These are phyloP conservation scores for Saururus chinensis DNA, from an alignment of 164 flowering plant genomes.

Conservation along the genomic window DNA sequence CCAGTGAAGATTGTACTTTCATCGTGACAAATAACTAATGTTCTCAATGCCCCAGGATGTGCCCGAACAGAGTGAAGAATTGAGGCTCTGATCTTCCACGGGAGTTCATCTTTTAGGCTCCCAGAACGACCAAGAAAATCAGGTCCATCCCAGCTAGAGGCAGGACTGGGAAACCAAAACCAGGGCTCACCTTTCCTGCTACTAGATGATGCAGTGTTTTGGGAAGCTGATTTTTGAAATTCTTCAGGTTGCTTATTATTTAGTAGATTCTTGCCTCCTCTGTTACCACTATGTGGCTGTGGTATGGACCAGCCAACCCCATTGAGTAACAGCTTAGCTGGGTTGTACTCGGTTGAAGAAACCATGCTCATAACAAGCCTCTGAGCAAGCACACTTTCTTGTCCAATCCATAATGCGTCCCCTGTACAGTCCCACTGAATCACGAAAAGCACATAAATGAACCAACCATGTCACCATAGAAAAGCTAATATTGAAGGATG, in stretches of 20 bases:
- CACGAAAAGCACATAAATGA: slow-evolving; percentile 24
- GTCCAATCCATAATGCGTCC: slow-evolving; percentile 38
- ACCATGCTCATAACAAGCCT: slow-evolving; percentile 27
- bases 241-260: slow-evolving; percentile 28
- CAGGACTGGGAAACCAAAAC: slow-evolving; percentile 86
- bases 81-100: slow-evolving; percentile 91
- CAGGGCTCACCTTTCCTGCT: slow-evolving; percentile 59
- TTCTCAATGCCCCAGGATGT: slow-evolving; percentile 78
- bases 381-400: slow-evolving; percentile 32
- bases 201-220: slow-evolving; percentile 18
- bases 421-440: slow-evolving; percentile 85
- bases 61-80: slow-evolving; percentile 73
- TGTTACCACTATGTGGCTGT: slow-evolving; percentile 69
- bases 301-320: slow-evolving; percentile 97
- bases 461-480: slow-evolving; percentile 2
- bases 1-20: slow-evolving; percentile 79
- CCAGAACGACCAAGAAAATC: slow-evolving; percentile 69
- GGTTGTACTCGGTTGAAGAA: slow-evolving; percentile 45
- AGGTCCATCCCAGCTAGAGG: slow-evolving; percentile 71
- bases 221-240: slow-evolving; percentile 23
- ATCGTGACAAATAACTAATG: slow-evolving; percentile 67
- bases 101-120: slow-evolving; percentile 70
- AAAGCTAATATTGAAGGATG: background rate
- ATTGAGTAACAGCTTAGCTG: slow-evolving; percentile 70
- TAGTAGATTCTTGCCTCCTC: slow-evolving; percentile 40